Base-by-base conservation (phyloP, 345 rosid species). In the Camelina sativa region DNA sequence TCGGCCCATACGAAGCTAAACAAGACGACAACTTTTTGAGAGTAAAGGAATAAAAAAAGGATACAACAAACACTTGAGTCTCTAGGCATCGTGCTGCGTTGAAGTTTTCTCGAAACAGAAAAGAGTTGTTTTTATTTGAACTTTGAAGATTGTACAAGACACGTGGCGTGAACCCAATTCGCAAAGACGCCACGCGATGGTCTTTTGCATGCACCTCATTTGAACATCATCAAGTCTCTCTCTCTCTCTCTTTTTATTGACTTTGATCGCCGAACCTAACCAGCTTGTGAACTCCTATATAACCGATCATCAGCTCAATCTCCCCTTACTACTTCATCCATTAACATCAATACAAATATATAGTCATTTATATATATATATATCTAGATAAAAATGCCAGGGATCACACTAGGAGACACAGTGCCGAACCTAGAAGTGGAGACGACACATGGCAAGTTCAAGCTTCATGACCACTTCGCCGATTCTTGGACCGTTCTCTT, bases 401-500 rank as follows among this genome's bases (percentile, higher is more conserved):
- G 97, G 46, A 79, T 93, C 41, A 85, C 96, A 34, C 61, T 89
- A 6, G 96, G 92, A 73, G 93, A 91, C 77, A 84, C 82, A 2
- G 69, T 90, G 41, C 97, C 96, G 25, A 83, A 90, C 77, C 93
- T 90, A 11, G 73, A 82, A 67, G 89, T 90, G 9, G 81, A 84
- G 72, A 88, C 89, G 69, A 89, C 95, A 41, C 91, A 81, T 28
- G 87, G 86, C 53, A 82, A 80, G 48, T 56, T 86, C 82, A 89
- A 81, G 82, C 88, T 93, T 35, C 85, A 93, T 78, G 92, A 86
- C 80, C 85, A 60, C 82, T 60, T 87, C 3, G 58, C 62, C 11
- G 43, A 80, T 79, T 55, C 61, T 41, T 91, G 93, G 96, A 84
- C 96, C 77, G 75, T 90, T 78, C 84, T 89, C 73, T 95, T 90